Evolutionary conservation across 2,329 filamentous ascomycete genomes (phyloP).

Genomic region (Penicillium sp.): DNA sequence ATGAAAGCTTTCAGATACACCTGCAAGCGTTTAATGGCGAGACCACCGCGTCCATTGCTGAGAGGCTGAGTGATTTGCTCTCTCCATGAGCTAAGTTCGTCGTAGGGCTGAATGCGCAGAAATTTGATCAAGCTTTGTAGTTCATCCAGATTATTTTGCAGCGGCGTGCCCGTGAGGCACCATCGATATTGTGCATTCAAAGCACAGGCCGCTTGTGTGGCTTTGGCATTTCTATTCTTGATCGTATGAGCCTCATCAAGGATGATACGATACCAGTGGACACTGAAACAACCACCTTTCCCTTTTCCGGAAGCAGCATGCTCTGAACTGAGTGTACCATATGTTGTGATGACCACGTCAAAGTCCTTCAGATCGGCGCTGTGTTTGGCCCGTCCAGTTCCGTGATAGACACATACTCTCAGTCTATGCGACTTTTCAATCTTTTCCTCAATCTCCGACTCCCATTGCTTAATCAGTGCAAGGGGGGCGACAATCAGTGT

Average conservation of each 20-base stretch:
- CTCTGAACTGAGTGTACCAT: conserved; percentile 91
- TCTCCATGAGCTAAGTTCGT: conserved; percentile 82
- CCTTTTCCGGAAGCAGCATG: conserved; percentile 56
- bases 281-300: conserved; percentile 79
- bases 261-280: conserved; percentile 93
- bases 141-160: conserved; percentile 98
- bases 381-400: conserved; percentile 75
- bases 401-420: conserved; percentile 86
- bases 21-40: conserved; percentile 83
- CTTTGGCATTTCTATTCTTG: conserved; percentile 96
- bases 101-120: conserved; percentile 84
- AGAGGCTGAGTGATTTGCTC: conserved; percentile 85
- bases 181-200: conserved; percentile 83
- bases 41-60: conserved; percentile 82
- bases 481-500: conserved; percentile 91
- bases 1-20: conserved; percentile 87
- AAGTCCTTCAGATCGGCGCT: conserved; percentile 73
- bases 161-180: conserved; percentile 93
- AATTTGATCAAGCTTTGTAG: conserved; percentile 92
- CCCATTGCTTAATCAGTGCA: conserved; percentile 95
- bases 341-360: conserved; percentile 96
- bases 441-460: conserved; percentile 83
- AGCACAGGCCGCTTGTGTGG: conserved; percentile 86
- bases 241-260: conserved; percentile 97
- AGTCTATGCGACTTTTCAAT: conserved; percentile 66